Percentiles rank a stretch among this genome's conserved stretches.
Conservation (phyloP, 129 eudicot genomes). For the Ambrosia artemisiifolia region DNA sequence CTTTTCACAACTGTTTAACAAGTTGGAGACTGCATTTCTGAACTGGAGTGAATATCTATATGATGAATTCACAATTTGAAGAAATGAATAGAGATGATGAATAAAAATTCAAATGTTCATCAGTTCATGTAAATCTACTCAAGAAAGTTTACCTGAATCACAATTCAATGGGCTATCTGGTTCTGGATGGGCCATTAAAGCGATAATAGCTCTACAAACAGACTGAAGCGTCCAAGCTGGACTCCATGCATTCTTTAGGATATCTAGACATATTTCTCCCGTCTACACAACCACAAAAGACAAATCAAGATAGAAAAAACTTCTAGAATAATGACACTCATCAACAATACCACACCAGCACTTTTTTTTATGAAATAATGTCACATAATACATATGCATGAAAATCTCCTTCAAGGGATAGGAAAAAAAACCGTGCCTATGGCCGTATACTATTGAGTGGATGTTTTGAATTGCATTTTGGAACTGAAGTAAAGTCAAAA, state of each 20-base stretch:
- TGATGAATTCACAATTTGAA: background rate
- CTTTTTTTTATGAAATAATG: background rate
- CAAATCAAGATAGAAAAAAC: background rate
- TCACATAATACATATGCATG: background rate
- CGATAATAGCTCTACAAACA: conserved; percentile 94
- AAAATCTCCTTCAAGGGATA: background rate
- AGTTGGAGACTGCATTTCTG: background rate
- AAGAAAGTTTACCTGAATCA: conserved; percentile 68
- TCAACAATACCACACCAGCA: background rate
- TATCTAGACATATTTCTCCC: conserved; percentile 97
- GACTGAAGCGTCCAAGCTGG: conserved; percentile 99
- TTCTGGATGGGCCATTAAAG: conserved; percentile 99
- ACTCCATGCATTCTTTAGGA: conserved; percentile 97
- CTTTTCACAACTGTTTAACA: background rate
- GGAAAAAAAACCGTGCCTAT: background rate
- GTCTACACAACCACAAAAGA: conserved; percentile 48
- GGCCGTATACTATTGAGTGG: background rate
- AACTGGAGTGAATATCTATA: conserved; percentile 6
- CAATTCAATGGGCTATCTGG: conserved; percentile 96
- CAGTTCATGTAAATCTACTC: background rate
- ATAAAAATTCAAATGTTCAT: background rate
- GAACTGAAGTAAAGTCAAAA: background rate
- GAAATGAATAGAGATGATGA: background rate
- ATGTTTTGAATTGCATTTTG: background rate
- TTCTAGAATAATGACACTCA: background rate